Conservation (phyloP, 768 basidiomycete species). For the Pholiota conissans region DNA sequence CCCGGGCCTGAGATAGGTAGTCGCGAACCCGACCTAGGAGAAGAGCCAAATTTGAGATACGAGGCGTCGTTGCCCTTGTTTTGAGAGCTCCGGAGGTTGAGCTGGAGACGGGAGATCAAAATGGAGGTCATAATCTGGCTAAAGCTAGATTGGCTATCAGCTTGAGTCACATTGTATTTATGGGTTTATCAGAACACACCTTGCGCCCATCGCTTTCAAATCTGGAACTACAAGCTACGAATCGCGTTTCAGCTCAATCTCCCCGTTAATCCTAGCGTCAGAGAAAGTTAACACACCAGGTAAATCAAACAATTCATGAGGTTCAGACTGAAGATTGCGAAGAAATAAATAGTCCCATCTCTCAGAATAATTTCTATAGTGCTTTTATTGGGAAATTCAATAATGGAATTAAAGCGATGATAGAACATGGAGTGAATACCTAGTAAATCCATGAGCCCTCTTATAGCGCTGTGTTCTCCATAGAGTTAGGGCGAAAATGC, state of each 20-base stretch:
- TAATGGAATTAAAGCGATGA: too few relatives aligned
- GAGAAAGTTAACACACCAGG: not conserved
- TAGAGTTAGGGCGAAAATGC: not conserved
- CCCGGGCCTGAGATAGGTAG: not conserved
- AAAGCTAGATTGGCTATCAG: slow-evolving; percentile 10
- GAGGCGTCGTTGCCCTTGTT: not conserved
- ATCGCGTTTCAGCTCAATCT: not conserved
- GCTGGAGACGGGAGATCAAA: slow-evolving; percentile 21
- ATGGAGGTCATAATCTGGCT: slow-evolving; percentile 23
- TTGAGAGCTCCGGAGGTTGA: slow-evolving; percentile 16
- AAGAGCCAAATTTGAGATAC: not conserved
- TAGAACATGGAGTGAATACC: not conserved
- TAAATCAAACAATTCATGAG: not conserved
- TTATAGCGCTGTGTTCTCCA: not conserved
- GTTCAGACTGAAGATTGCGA: slow-evolving; percentile 2
- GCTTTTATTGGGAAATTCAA: not conserved
- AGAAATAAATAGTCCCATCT: not conserved
- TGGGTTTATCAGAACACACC: slow-evolving; percentile 6
- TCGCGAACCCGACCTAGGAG: not conserved
- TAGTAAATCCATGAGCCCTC: not conserved
- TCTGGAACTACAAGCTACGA: slow-evolving; percentile 17
- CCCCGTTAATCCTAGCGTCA: not conserved
- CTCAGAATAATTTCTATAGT: not conserved
- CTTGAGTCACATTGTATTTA: not conserved
- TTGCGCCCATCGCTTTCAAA: slow-evolving; percentile 21